Percentiles rank a stretch among this genome's conserved stretches.
These are phyloP conservation scores for Glaciozyma antarctica DNA, from an alignment of 768 basidiomycete genomes.

Conservation along the genomic window DNA sequence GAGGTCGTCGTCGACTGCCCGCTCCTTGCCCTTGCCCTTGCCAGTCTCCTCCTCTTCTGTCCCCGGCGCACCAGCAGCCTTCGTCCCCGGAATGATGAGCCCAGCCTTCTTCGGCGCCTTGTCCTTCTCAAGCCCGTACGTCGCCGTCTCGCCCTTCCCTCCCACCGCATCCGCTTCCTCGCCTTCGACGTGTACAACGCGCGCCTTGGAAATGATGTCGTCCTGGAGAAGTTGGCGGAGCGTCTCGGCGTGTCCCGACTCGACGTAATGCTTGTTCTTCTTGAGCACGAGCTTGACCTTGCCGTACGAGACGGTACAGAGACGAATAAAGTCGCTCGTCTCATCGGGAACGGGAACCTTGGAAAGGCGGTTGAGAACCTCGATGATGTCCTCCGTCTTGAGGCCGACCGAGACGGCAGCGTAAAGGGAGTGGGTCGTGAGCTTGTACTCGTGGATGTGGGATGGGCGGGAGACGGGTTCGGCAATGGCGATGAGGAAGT, in stretches of 20 bases:
- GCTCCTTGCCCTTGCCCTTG: constrained; percentile 18
- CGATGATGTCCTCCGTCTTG: constrained; percentile 96
- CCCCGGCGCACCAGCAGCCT: constrained; percentile 45
- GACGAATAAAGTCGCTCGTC: constrained; percentile 76
- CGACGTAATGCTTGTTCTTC: constrained; percentile 94
- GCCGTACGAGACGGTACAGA: constrained; percentile 89
- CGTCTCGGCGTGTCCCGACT: constrained; percentile 89
- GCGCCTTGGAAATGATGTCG: constrained; percentile 68
- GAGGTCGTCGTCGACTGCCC: constrained; percentile 57
- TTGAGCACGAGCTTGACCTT: constrained; percentile 98
- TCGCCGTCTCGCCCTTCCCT: constrained; percentile 40
- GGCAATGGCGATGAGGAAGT: constrained; percentile 93
- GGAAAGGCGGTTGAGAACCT: constrained; percentile 52
- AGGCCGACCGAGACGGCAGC: constrained; percentile 97
- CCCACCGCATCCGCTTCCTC: constrained; percentile 1
- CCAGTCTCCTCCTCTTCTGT: constrained; percentile 14
- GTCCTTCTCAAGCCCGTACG: constrained; percentile 50
- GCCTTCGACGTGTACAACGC: constrained; percentile 45
- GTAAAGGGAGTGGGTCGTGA: constrained; percentile 94
- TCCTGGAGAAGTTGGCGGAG: constrained; percentile 81
- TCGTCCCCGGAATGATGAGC: constrained; percentile 75
- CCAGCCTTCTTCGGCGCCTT: constrained; percentile 75
- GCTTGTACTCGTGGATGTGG: constrained; percentile 97
- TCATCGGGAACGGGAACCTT: constrained; percentile 75
- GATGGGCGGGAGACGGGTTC: constrained; percentile 98